Percentiles rank a stretch among this genome's conserved stretches.
These are phyloP conservation scores for Alternaria arborescens DNA, from an alignment of 2,329 filamentous ascomycete species.

Conservation along the genomic window DNA sequence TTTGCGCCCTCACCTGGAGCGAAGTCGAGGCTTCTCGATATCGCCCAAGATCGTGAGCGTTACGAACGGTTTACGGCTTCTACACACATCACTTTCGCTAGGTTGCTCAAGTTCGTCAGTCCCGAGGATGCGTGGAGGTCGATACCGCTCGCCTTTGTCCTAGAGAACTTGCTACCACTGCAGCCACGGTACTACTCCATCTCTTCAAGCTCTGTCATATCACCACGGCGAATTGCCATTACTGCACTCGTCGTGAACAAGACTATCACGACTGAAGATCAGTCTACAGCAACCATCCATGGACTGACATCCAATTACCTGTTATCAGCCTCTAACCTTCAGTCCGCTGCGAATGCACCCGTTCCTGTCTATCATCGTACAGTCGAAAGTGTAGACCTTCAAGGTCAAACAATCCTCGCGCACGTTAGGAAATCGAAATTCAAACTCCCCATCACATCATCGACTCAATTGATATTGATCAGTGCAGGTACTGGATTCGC, in stretches of 20 bases:
- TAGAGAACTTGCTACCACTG: conserved; percentile 39
- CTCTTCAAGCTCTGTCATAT: conserved; percentile 51
- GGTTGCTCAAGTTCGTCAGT: conserved; percentile 46
- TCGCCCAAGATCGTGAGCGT: conserved; percentile 46
- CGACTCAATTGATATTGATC: conserved; percentile 53
- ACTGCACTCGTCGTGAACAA: conserved; percentile 53
- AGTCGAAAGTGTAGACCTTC: conserved; percentile 20
- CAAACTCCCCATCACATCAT: conserved; percentile 53
- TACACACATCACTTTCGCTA: conserved; percentile 51
- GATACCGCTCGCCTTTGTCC: conserved; percentile 44
- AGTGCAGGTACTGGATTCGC: conserved; percentile 48
- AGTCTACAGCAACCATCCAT: conserved; percentile 34
- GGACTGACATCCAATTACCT: conserved; percentile 54
- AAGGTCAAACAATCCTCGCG: conserved; percentile 45
- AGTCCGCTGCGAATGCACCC: conserved; percentile 18
- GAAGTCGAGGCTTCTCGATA: conserved; percentile 39
- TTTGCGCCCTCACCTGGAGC: conserved; percentile 51
- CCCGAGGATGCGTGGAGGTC: conserved; percentile 40
- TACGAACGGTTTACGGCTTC: conserved; percentile 43
- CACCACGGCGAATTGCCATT: conserved; percentile 47
- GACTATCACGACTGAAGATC: conserved; percentile 22
- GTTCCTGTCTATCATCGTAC: conserved; percentile 28
- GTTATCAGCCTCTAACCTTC: conserved; percentile 35
- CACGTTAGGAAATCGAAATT: conserved; percentile 57
- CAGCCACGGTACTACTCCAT: conserved; percentile 48